These are phyloP conservation scores for Podospora didyma DNA, from an alignment of 495 filamentous ascomycete species.

Conservation along the genomic window DNA sequence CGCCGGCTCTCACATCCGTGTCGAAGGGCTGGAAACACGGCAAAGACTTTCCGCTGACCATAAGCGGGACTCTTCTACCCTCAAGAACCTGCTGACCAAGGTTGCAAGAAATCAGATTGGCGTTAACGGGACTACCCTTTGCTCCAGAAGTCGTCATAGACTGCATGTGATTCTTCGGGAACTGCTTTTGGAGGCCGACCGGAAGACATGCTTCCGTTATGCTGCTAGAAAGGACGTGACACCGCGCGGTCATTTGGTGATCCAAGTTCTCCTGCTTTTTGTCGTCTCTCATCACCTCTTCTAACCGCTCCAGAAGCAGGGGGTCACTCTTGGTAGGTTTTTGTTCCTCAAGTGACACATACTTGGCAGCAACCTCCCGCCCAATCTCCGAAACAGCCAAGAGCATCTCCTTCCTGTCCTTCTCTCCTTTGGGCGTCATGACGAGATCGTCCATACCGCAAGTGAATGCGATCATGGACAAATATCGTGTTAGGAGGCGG, in stretches of 20 bases:
- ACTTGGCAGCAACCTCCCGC: conserved; percentile 78
- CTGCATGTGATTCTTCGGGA: conserved; percentile 98
- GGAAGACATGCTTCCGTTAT: conserved; percentile 80
- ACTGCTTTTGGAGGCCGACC: conserved; percentile 76
- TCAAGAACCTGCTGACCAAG: conserved; percentile 96
- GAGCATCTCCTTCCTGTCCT: conserved; percentile 63
- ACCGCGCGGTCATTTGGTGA: conserved; percentile 72
- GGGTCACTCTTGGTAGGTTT: conserved; percentile 55
- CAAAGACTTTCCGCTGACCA: conserved; percentile 96
- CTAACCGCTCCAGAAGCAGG: conserved; percentile 70
- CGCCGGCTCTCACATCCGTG: conserved; percentile 82
- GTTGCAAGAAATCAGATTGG: conserved; percentile 95
- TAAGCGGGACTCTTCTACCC: conserved; percentile 88
- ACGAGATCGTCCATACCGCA: conserved; percentile 97
- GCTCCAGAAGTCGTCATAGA: conserved; percentile 96
- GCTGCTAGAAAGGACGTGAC: conserved; percentile 66
- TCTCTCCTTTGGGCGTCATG: conserved; percentile 78
- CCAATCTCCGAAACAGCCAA: conserved; percentile 68
- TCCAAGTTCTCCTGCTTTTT: conserved; percentile 85
- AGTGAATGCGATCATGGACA: conserved; percentile 91
- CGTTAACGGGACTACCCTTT: conserved; percentile 90
- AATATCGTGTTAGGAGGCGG: conserved; percentile 79
- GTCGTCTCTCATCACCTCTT: conserved; percentile 87
- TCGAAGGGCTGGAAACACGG: conserved; percentile 94
- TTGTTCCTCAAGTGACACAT: conserved; percentile 77